Base-by-base conservation (phyloP, 2,329 filamentous ascomycete genomes). In the Fusarium udum region DNA sequence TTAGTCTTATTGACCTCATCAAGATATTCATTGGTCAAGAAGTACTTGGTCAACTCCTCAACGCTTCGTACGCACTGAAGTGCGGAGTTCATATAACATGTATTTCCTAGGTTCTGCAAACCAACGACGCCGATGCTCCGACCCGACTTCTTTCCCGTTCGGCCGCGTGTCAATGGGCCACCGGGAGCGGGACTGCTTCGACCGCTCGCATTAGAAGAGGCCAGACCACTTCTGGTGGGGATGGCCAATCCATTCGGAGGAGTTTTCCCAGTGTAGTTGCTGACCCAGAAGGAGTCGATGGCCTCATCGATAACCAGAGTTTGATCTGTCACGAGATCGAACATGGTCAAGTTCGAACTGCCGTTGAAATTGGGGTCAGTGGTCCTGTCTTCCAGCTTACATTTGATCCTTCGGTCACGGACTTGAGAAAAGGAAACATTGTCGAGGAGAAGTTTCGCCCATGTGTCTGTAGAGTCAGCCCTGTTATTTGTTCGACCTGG, bases 41-140 rank as follows among this genome's bases (percentile, higher is more conserved):
- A 98, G 82, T 97, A 99, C 78, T 95, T 92, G 10, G 94, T 95
- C 72, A 99, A 85, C 82, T 99, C 96, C 79, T 97, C 94, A 0
- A 98, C 95, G 76, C 94, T 97, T 57, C 95, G 91, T 58, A 99
- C 90, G 80, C 96, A 99, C 80, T 99, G 96, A 61, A 98, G 86
- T 15, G 96, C 96, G 28, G 95, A 97, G 82, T 98, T 98, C 95
- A 98, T 98, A 84, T 99, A 99, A 83, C 96, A 99, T 0, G 96
- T 98, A 79, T 99, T 99, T 55, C 96, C 96, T 20, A 99, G 85
- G 79, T 99, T 99, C 72, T 90, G 91, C 59, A 99, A 85, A 39
- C 96, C 96, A 46, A 95, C 93, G 45, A 92, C 92, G 37, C 96
- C 96, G 39, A 91, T 83, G 18, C 90, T 89, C 70, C 91, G 90